Percentiles rank a stretch among this genome's conserved stretches.
phyloP scores from a whole-genome alignment of 495 filamentous ascomycete genomes.

The Paragyromitra xinjiangensis region DNA sequence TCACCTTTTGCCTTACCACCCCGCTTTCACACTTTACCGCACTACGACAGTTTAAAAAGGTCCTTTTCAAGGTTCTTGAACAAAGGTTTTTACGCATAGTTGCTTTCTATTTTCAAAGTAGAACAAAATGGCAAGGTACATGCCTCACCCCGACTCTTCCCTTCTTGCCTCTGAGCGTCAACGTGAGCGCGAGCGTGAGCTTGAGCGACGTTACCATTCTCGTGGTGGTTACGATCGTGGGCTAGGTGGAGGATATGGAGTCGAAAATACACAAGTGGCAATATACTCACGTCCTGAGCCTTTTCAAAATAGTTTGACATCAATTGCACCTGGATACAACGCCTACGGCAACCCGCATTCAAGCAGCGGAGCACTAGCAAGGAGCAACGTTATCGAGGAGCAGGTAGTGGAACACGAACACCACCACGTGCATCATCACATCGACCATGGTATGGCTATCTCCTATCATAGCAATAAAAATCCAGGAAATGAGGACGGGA shows the following conservation, averaged over 20 bases:
- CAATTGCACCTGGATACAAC: constrained; percentile 49
- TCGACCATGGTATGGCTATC: constrained; percentile 77
- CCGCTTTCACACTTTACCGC: constrained; percentile 18
- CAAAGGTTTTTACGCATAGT: constrained; percentile 13
- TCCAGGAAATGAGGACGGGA: neutral
- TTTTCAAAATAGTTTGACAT: constrained; percentile 36
- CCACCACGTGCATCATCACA: constrained; percentile 71
- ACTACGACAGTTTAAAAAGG: constrained; percentile 18
- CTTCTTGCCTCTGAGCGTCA: constrained; percentile 19
- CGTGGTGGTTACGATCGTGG: constrained; percentile 35
- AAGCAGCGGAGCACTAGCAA: constrained; percentile 31
- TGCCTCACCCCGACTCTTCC: neutral
- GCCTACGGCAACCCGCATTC: constrained; percentile 38
- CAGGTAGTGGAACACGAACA: constrained; percentile 57
- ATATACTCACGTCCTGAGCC: constrained; percentile 41
- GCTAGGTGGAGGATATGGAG: neutral
- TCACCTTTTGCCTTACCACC: constrained; percentile 18
- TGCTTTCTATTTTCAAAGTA: constrained; percentile 23
- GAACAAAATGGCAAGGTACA: constrained; percentile 52
- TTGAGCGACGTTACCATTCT: constrained; percentile 38
- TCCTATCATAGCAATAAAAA: neutral
- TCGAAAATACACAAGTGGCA: constrained; percentile 34
- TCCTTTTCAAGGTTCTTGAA: constrained; percentile 14
- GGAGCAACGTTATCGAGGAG: constrained; percentile 50
- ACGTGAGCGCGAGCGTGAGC: constrained; percentile 35